Evolutionary conservation across 106 monocot genomes (phyloP), one percentile per base, ranked within the genome.

Genomic region (Dioscorea alata): DNA sequence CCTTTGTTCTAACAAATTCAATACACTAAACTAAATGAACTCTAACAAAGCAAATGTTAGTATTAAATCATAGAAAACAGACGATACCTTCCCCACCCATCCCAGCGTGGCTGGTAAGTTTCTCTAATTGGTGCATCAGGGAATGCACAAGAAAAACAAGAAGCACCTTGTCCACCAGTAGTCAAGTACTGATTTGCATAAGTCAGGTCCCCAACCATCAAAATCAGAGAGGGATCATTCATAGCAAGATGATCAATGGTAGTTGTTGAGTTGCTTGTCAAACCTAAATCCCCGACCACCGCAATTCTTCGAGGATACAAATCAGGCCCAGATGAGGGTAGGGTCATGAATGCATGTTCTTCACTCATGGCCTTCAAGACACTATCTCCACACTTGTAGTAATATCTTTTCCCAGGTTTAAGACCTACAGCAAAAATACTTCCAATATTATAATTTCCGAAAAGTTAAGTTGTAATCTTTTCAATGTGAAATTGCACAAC

Each of bases 161-260:
- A 19, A 61, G 72, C 84, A 18, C 95, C 95, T 63, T 83, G 83
- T 4, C 85, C 91, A 23, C 94, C 94, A 5, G 85, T 95, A 0
- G 94, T 95, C 50, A 23, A 74, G 60, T 95, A 95, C 62, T 91
- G 94, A 69, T 95, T 82, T 21, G 94, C 94, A 60, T 95, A 95
- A 24, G 59, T 78, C 67, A 95, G 42, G 61, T 95, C 94, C 17
- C 94, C 94, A 17, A 91, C 85, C 77, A 95, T 79, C 49, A 95
- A 60, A 35, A 95, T 68, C 80, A 95, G 62, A 0, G 85, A 79
- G 0, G 94, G 94, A 73, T 91, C 79, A 48, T 95, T 95, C 34
- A 25, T 23, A 2, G 58, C 32, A 9, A 95, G 60, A 70, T 95
- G 94, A 59, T 88, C 88, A 14, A 95, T 80, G 20, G 91, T 95